Conservation (phyloP, 495 filamentous ascomycete genomes). For the Trichoderma erinaceum region DNA sequence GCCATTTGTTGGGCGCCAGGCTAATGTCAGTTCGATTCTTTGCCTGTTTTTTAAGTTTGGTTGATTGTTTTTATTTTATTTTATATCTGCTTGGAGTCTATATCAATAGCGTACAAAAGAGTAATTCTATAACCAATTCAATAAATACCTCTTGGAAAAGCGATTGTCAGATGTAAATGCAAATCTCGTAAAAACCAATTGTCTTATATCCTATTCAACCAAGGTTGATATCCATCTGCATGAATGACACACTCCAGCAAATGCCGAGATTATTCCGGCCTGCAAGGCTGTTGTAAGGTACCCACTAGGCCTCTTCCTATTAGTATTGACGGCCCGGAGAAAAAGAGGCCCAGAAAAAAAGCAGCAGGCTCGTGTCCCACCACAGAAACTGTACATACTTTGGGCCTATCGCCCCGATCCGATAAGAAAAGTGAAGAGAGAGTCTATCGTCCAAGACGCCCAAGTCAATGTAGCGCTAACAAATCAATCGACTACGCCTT, state of each 20-base stretch:
- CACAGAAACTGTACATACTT: not conserved
- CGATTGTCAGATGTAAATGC: too few species aligned
- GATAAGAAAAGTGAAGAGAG: not conserved
- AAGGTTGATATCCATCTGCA: too few species aligned
- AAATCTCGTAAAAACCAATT: too few species aligned
- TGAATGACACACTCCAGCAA: too few species aligned
- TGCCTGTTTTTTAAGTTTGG: not conserved
- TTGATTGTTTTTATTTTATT: not conserved
- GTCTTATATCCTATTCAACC: too few species aligned
- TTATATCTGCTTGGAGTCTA: not conserved
- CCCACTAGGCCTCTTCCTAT: not conserved
- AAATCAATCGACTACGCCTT: not conserved
- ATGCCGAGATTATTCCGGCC: conserved; percentile 5
- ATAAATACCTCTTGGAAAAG: not conserved
- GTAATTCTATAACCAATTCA: not conserved
- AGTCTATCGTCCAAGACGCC: not conserved
- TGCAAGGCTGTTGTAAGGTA: not conserved
- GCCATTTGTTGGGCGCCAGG: not conserved
- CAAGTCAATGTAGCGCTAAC: conserved; percentile 6
- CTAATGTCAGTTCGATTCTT: not conserved
- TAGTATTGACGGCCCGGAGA: not conserved
- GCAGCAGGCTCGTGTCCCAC: not conserved
- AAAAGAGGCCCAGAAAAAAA: not conserved
- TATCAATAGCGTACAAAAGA: not conserved
- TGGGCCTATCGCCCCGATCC: not conserved